Base-by-base conservation (phyloP, 2,329 filamentous ascomycete genomes). In the Alternaria viburni region DNA sequence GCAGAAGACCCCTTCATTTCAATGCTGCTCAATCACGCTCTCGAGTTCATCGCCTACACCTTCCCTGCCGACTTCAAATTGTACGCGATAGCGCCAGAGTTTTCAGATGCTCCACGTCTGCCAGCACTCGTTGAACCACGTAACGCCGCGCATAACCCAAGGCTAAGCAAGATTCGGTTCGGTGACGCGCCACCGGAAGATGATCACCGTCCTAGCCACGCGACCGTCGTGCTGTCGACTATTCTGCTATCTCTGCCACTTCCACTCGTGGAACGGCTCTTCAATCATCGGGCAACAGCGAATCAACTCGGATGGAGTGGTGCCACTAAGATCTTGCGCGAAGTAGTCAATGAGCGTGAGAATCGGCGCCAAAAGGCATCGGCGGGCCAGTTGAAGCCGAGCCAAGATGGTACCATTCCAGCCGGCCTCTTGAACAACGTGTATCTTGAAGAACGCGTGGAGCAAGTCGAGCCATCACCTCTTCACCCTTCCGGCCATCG, bases 201-300 rank as follows among this genome's bases (percentile, higher is more conserved):
- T 32, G 80, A 83, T 11, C 70, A 74, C 28, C 76, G 79, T 43
- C 71, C 79, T 11, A 79, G 76, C 19, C 69, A 70, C 54, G 66
- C 83, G 28, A 83, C 85, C 23, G 82, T 83, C 0, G 78, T 86
- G 0, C 80, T 93, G 6, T 93, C 91, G 0, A 88, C 86, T 26
- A 82, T 92, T 21, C 81, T 94, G 3, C 80, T 93, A 56, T 92
- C 91, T 44, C 80, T 93, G 6, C 91, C 91, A 0, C 91, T 91
- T 68, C 82, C 86, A 13, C 81, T 90, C 26, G 82, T 94, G 23
- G 89, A 91, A 77, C 84, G 85, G 62, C 79, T 92, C 2, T 82
- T 93, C 32, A 89, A 91, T 69, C 88, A 88, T 54, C 83, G 82
- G 12, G 83, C 83, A 25, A 83, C 89, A 9, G 86, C 86, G 45